Base-by-base conservation (phyloP, 306 rosid genomes). In the Mimosa pudica region DNA sequence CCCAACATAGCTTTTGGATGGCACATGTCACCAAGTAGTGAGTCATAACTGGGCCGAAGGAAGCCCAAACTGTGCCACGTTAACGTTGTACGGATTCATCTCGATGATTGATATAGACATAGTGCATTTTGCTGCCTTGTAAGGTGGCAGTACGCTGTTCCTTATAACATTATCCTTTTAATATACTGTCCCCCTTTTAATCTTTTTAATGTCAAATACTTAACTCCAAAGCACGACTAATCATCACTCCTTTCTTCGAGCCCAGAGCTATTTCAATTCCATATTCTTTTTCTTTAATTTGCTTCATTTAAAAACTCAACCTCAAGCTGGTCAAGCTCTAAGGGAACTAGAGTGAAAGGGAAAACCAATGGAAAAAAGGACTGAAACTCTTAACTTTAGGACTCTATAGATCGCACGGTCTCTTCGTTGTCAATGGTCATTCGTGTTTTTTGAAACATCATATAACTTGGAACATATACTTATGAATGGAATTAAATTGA, bases 211-310 rank as follows among this genome's bases (percentile, higher is more conserved):
- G 70, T 33, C 70, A 7, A 71, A 77, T 16, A 7, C 49, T 46
- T 8, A 71, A 75, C 77, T 73, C 6, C 60, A 54, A 79, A 83
- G 17, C 46, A 51, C 17, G 16, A 33, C 45, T 74, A 69, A 60
- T 78, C 47, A 38, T 38, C 42, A 2, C 5, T 38, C 42, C 1
- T 77, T 79, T 73, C 83, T 87, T 87, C 86, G 91, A 85, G 87
- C 86, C 88, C 46, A 57, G 91, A 78, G 87, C 89, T 80, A 80
- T 69, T 85, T 77, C 88, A 80, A 77, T 78, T 85, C 82, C 85
- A 17, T 58, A 17, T 55, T 36, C 32, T 55, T 44, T 8, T 62
- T 30, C 24, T 69, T 71, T 14, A 18, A 8, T 2, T 52, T 61
- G 9, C 11, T 66, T 35, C 54, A 54, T 3, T 60, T 3, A 30